Evolutionary conservation across 1,284 basidiomycete genomes (phyloP).

Genomic region (Pholiota adiposa): DNA sequence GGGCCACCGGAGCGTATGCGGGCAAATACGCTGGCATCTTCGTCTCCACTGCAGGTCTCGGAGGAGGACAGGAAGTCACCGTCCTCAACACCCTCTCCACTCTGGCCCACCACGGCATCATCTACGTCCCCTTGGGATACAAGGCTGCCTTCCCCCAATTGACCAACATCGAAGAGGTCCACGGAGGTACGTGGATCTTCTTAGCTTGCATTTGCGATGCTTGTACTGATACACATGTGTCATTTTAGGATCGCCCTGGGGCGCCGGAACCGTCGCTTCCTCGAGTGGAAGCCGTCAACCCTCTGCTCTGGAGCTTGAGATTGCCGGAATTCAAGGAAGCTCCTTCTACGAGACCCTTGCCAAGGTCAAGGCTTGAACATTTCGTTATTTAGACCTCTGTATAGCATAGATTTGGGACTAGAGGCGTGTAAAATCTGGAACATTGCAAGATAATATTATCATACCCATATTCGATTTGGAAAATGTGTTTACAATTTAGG

Average conservation of each 20-base stretch:
- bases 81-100: conserved; percentile 69
- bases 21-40: conserved; percentile 85
- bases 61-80: conserved; percentile 80
- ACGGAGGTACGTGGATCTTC: conserved; percentile 59
- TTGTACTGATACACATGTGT: background rate
- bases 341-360: conserved; percentile 55
- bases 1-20: conserved; percentile 71
- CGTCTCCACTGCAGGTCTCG: conserved; percentile 66
- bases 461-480: background rate
- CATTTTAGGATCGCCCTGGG: conserved; percentile 66
- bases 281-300: conserved; percentile 72
- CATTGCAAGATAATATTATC: background rate
- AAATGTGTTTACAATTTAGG: background rate
- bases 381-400: background rate
- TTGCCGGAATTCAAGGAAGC: conserved; percentile 72
- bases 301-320: conserved; percentile 62
- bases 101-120: conserved; percentile 80
- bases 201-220: background rate
- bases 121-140: conserved; percentile 84
- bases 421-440: background rate
- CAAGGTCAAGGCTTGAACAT: conserved; percentile 32
- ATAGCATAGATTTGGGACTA: background rate
- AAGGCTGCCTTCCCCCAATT: conserved; percentile 59
- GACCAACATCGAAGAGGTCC: conserved; percentile 63
- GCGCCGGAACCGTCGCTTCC: conserved; percentile 71